Evolutionary conservation across 2,329 filamentous ascomycete genomes (phyloP).

Genomic region (Emergomyces africanus): DNA sequence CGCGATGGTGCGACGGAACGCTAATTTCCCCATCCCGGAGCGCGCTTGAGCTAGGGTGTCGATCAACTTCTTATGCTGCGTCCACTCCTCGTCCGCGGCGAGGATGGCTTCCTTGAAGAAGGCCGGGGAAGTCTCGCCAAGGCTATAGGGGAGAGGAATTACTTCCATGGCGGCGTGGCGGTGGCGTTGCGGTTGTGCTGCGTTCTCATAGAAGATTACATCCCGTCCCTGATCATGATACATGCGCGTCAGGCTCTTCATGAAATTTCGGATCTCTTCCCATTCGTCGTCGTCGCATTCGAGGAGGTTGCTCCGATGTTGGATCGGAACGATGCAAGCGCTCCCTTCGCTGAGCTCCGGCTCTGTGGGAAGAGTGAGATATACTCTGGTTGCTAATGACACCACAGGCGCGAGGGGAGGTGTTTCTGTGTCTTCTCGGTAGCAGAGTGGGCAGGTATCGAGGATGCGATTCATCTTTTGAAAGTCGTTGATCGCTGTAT

Average conservation of each 20-base stretch:
- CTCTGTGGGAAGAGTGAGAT: slow-evolving; percentile 75
- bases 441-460: slow-evolving; percentile 78
- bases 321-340: slow-evolving; percentile 76
- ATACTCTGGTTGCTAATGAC: slow-evolving; percentile 74
- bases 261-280: slow-evolving; percentile 98
- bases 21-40: slow-evolving; percentile 58
- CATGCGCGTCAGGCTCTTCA: slow-evolving; percentile 89
- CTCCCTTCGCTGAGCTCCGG: slow-evolving; percentile 76
- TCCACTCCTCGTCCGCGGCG: slow-evolving; percentile 80
- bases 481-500: slow-evolving; percentile 74
- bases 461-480: slow-evolving; percentile 79
- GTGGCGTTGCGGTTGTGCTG: slow-evolving; percentile 63
- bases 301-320: slow-evolving; percentile 79
- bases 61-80: slow-evolving; percentile 87
- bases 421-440: slow-evolving; percentile 70
- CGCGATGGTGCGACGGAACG: slow-evolving; percentile 70
- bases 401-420: slow-evolving; percentile 76
- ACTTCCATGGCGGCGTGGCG: slow-evolving; percentile 76
- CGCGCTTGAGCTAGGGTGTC: slow-evolving; percentile 55
- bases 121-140: slow-evolving; percentile 83
- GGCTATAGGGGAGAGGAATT: slow-evolving; percentile 75
- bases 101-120: slow-evolving; percentile 96
- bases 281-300: slow-evolving; percentile 98
- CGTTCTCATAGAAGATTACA: slow-evolving; percentile 97
- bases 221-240: slow-evolving; percentile 88